phyloP scores from a whole-genome alignment of 2,329 filamentous ascomycete species.

The Penicillium glabrum region DNA sequence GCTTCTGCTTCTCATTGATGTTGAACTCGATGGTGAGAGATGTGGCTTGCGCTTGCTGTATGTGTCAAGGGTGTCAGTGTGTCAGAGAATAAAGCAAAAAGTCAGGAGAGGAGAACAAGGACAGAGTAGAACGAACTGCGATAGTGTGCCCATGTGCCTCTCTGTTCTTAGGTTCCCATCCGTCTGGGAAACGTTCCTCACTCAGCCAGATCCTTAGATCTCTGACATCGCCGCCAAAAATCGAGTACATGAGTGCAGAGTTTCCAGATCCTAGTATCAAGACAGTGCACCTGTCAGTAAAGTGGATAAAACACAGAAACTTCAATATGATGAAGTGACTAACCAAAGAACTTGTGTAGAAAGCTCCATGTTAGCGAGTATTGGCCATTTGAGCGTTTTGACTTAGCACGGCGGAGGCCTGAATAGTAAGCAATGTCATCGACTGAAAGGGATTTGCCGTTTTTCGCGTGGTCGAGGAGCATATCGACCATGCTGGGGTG shows the following conservation, averaged over 20 bases:
- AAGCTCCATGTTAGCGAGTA: neutral
- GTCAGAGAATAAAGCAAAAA: neutral
- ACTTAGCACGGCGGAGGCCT: neutral
- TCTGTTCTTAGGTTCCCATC: neutral
- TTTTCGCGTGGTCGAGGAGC: neutral
- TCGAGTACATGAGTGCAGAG: neutral
- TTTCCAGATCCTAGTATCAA: neutral
- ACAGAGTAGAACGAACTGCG: neutral
- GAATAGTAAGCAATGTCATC: neutral
- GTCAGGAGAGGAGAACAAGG: neutral
- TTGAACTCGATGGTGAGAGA: neutral
- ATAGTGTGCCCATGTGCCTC: neutral
- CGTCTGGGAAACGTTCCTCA: neutral
- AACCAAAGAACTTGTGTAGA: neutral
- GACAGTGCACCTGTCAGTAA: neutral
- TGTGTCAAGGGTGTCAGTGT: neutral
- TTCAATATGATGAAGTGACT: neutral
- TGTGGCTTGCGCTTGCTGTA: neutral
- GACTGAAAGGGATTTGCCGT: neutral
- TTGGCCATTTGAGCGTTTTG: neutral
- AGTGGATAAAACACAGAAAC: neutral
- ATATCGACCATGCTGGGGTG: neutral
- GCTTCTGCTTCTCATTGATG: neutral
- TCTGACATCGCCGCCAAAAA: neutral
- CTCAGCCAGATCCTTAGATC: neutral